Percentiles rank a stretch among this genome's conserved stretches.
Conservation (phyloP, 352 stramenopile species). For the Pelagophyceae sp. region DNA sequence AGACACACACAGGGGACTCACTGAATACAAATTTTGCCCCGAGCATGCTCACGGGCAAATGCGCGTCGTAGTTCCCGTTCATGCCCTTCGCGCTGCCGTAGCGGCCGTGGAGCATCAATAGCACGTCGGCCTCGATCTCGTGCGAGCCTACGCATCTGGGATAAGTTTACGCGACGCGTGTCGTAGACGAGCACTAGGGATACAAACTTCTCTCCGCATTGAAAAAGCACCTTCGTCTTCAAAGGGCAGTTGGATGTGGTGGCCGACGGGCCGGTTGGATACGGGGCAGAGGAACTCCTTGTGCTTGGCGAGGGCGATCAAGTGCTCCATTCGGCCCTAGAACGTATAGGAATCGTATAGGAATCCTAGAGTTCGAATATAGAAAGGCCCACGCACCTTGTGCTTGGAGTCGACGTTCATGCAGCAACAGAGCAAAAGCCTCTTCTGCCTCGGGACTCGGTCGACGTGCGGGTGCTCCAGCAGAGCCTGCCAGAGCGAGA, state of each 20-base stretch:
- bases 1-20: no score
- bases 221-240: not conserved
- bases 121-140: not conserved
- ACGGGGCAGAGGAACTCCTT: not conserved
- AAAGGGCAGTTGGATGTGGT: not conserved
- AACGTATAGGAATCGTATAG: no score
- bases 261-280: not conserved
- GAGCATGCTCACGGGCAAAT: conserved; percentile 5
- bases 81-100: conserved; percentile 13
- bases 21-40: not conserved
- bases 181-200: no score
- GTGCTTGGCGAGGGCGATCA: not conserved
- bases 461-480: conserved; percentile 7
- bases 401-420: conserved; percentile 14
- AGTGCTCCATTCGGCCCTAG: conserved; percentile 8
- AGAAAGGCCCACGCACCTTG: not conserved
- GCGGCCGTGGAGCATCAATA: conserved; percentile 1
- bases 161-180: no score
- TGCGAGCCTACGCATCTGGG: no score
- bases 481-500: conserved; percentile 2
- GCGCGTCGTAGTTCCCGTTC: conserved; percentile 8
- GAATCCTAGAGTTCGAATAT: not conserved
- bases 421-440: conserved; percentile 15
- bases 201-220: no score
- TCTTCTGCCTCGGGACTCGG: not conserved